Percentiles rank a stretch among this genome's conserved stretches.
phyloP scores from a whole-genome alignment of 495 filamentous ascomycete species.

The Penicillium salamii region DNA sequence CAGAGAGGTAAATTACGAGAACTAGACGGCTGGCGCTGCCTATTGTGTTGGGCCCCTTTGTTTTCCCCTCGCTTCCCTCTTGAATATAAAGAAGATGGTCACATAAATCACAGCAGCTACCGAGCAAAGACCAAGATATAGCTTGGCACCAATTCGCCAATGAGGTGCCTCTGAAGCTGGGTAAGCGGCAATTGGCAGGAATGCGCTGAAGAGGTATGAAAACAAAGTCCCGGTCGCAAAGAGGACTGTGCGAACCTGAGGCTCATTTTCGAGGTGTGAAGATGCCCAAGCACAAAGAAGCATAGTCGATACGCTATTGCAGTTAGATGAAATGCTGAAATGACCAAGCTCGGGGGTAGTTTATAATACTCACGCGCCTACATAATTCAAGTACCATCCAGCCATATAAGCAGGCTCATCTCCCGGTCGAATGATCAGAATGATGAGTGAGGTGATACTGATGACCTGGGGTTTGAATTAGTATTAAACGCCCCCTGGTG shows the following conservation, averaged over 20 bases:
- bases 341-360: background rate
- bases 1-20: too few species aligned
- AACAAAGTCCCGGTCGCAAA: slow-evolving; percentile 16
- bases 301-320: slow-evolving; percentile 13
- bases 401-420: slow-evolving; percentile 11
- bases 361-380: slow-evolving; percentile 11
- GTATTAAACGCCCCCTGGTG: background rate
- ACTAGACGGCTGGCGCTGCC: too few species aligned
- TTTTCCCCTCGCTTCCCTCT: slow-evolving; percentile 2
- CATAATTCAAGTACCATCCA: slow-evolving; percentile 14
- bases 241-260: slow-evolving; percentile 16
- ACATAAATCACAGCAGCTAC: slow-evolving; percentile 9
- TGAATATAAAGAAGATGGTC: slow-evolving; percentile 4
- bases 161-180: slow-evolving; percentile 11
- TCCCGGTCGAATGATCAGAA: slow-evolving; percentile 9
- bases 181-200: slow-evolving; percentile 14
- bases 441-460: slow-evolving; percentile 12
- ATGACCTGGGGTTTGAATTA: slow-evolving; percentile 1
- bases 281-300: slow-evolving; percentile 17
- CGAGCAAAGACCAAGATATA: slow-evolving; percentile 9
- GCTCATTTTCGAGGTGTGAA: slow-evolving; percentile 14
- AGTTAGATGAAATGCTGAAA: background rate
- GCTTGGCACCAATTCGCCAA: slow-evolving; percentile 14
- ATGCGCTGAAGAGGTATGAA: slow-evolving; percentile 13
- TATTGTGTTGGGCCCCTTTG: background rate